Conservation (phyloP, 1,139 yeast species). For the Pichiaceae sp. region DNA sequence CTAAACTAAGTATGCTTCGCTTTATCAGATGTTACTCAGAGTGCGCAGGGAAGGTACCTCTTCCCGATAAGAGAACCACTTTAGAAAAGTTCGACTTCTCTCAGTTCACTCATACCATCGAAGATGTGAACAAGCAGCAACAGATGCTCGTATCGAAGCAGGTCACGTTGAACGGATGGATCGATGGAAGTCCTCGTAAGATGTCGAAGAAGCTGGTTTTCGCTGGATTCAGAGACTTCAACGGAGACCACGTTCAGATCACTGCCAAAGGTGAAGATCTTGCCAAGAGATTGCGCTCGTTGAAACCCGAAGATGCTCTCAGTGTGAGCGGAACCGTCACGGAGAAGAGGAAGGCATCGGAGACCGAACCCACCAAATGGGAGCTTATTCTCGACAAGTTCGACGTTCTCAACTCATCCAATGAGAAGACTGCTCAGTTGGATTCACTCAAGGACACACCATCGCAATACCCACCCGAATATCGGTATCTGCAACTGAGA, state of each 20-base stretch:
- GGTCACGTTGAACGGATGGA: conserved; percentile 66
- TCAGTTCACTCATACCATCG: conserved; percentile 25
- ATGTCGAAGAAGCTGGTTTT: conserved; percentile 51
- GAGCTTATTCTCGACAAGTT: conserved; percentile 49
- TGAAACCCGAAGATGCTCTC: conserved; percentile 72
- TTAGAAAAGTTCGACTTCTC: conserved; percentile 22
- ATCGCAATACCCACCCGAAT: conserved; percentile 62
- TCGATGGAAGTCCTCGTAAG: conserved; percentile 63
- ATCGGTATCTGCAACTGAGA: conserved; percentile 73
- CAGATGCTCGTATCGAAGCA: conserved; percentile 5
- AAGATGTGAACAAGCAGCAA: conserved; percentile 11
- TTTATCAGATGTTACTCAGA: no score
- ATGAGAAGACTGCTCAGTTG: conserved; percentile 58
- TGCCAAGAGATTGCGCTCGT: conserved; percentile 36
- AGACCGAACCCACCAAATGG: conserved; percentile 23
- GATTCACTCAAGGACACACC: conserved; percentile 44
- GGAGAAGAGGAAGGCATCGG: conserved; percentile 21
- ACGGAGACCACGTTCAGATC: conserved; percentile 63
- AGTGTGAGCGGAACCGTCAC: conserved; percentile 52
- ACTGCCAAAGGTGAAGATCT: conserved; percentile 36
- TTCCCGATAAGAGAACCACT: conserved; percentile 14
- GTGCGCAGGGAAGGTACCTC: no score
- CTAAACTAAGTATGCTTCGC: no score
- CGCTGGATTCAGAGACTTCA: conserved; percentile 64
- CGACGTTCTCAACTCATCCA: conserved; percentile 57